Evolutionary conservation across 208 protist genomes (phyloP), one percentile per base, ranked within the genome.

Genomic region (Zelonia costaricensis): DNA sequence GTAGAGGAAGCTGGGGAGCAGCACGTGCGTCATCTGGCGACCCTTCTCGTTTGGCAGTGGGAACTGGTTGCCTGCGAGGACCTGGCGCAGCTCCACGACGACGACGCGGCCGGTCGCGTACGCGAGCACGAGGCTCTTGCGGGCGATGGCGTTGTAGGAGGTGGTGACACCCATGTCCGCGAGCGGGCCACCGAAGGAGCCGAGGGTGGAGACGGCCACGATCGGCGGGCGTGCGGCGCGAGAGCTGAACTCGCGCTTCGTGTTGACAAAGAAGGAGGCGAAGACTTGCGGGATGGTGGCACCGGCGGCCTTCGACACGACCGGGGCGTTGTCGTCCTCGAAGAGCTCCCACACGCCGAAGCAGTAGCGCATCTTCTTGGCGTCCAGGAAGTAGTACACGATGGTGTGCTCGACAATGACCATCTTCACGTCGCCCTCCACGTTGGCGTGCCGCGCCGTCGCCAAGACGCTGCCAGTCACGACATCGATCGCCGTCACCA

Each of bases 301-400:
- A 18, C 76, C 87, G 39, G 80, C 73, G 35, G 82, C 76, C 60
- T 85, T 86, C 23, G 53, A 60, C 42, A 92, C 58, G 0, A 81
- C 75, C 16, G 54, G 52, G 42, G 68, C 71, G 40, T 56, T 48
- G 30, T 91, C 86, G 35, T 84, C 69, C 47, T 94, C 81, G 69
- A 95, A 97, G 49, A 97, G 54, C 65, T 95, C 86, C 86, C 83
- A 94, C 35, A 97, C 89, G 10, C 87, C 83, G 30, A 95, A 72
- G 56, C 69, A 80, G 76, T 97, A 88, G 35, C 88, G 86, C 80
- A 91, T 84, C 57, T 82, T 84, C 28, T 72, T 74, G 25, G 86
- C 85, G 62, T 97, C 88, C 25, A 95, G 64, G 66, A 86, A 97
- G 82, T 94, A 74, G 72, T 92, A 94, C 40, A 95, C 38, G 35